Evolutionary conservation across 805 yeast genomes (phyloP).

Genomic region (Candida fluviatilis): DNA sequence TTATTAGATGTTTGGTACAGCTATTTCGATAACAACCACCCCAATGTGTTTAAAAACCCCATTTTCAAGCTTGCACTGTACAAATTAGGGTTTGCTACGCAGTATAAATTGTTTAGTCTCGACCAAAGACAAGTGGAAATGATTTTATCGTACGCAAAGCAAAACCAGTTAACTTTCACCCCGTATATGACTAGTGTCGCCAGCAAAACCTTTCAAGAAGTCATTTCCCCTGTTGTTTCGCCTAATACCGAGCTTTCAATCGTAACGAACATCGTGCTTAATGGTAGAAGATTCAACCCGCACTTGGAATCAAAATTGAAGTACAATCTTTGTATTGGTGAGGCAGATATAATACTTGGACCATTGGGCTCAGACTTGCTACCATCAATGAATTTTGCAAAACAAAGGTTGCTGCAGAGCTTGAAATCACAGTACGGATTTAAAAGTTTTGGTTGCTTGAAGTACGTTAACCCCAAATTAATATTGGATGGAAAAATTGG

Average conservation of each 20-base stretch:
- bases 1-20: constrained; percentile 1
- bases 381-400: background rate
- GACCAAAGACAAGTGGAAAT: constrained; percentile 7
- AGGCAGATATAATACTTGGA: constrained; percentile 10
- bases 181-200: constrained; percentile 15
- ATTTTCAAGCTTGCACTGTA: constrained; percentile 8
- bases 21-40: constrained; percentile 3
- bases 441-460: constrained; percentile 11
- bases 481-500: constrained; percentile 9
- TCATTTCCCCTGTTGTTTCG: constrained; percentile 7
- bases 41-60: constrained; percentile 8
- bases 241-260: background rate
- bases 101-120: constrained; percentile 11
- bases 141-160: constrained; percentile 10
- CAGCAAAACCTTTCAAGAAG: constrained; percentile 11
- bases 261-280: constrained; percentile 8
- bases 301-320: constrained; percentile 5
- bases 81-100: constrained; percentile 5
- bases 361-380: constrained; percentile 1
- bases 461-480: constrained; percentile 8
- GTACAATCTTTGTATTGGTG: constrained; percentile 9
- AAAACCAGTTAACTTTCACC: constrained; percentile 16
- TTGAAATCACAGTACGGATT: constrained; percentile 10
- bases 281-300: constrained; percentile 15
- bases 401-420: constrained; percentile 1